phyloP scores from a whole-genome alignment of 106 monocot genomes.

The Acorus gramineus region DNA sequence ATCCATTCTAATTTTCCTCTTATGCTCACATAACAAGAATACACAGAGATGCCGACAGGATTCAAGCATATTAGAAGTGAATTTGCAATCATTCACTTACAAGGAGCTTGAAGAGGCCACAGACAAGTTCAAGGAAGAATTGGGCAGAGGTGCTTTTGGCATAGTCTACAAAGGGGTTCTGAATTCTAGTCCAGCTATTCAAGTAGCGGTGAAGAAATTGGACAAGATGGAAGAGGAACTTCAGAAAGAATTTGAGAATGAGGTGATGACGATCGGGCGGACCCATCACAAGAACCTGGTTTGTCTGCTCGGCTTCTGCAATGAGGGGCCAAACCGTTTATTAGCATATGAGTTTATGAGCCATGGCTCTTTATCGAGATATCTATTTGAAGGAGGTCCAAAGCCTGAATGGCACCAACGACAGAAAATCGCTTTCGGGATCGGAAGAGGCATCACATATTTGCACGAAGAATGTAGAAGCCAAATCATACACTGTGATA shows the following conservation, averaged over 20 bases:
- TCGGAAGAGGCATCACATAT: conserved; percentile 23
- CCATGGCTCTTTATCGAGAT: conserved; percentile 21
- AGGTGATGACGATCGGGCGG: conserved; percentile 21
- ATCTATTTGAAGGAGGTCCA: conserved; percentile 5
- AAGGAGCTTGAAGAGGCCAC: conserved; percentile 10
- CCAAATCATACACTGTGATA: conserved; percentile 36
- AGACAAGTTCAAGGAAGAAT: conserved; percentile 9
- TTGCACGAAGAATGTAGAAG: conserved; percentile 30
- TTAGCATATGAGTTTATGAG: conserved; percentile 30
- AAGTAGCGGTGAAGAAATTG: conserved; percentile 26
- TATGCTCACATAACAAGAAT: not conserved
- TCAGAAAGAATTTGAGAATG: conserved; percentile 21
- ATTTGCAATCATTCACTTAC: conserved; percentile 1
- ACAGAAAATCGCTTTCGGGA: conserved; percentile 17
- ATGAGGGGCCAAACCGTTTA: conserved; percentile 18
- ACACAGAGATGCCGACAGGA: no score
- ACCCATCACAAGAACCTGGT: conserved; percentile 43
- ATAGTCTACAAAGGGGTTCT: conserved; percentile 15
- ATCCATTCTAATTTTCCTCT: not conserved
- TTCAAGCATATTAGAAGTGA: not conserved
- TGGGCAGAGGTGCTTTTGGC: conserved; percentile 14
- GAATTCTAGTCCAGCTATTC: not conserved
- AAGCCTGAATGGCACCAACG: conserved; percentile 24
- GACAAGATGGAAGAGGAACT: not conserved
- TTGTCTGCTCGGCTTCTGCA: conserved; percentile 27